Evolutionary conservation across 2,329 filamentous ascomycete genomes (phyloP).

Genomic region (Ambrosiella beaveri): DNA sequence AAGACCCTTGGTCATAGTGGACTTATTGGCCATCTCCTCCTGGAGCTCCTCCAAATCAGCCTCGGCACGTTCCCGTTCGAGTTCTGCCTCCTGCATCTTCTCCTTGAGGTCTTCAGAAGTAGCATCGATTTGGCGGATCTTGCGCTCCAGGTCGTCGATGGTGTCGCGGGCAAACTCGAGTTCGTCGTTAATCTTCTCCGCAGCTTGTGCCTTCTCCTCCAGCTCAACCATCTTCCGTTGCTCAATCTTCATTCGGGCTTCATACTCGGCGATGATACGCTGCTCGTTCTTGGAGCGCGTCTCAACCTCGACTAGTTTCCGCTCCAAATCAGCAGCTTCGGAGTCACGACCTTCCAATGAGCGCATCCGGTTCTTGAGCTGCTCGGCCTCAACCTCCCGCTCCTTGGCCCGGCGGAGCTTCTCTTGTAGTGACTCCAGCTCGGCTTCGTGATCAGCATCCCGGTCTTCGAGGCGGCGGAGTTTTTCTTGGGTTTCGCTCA

Average conservation of each 20-base stretch:
- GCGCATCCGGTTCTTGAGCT: constrained; percentile 4
- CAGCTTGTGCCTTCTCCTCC: constrained; percentile 30
- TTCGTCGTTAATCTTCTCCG: constrained; percentile 25
- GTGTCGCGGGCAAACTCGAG: constrained; percentile 39
- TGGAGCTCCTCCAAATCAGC: constrained; percentile 48
- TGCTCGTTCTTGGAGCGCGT: constrained; percentile 41
- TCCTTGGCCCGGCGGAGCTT: constrained; percentile 9
- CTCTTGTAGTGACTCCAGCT: constrained; percentile 5
- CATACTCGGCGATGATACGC: constrained; percentile 33
- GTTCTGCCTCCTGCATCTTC: constrained; percentile 34
- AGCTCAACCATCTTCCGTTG: constrained; percentile 35
- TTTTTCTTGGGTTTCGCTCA: constrained; percentile 7
- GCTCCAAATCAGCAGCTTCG: constrained; percentile 24
- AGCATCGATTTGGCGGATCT: constrained; percentile 34
- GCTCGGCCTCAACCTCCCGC: constrained; percentile 9
- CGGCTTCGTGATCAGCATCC: constrained; percentile 6
- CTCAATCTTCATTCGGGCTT: constrained; percentile 41
- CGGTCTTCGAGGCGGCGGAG: constrained; percentile 4
- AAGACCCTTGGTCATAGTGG: constrained; percentile 55
- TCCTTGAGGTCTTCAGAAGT: constrained; percentile 38
- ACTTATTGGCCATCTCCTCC: constrained; percentile 65
- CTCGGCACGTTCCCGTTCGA: constrained; percentile 40
- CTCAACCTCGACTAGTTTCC: constrained; percentile 29
- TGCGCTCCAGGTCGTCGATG: constrained; percentile 40
- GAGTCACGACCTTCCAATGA: constrained; percentile 6